These are phyloP conservation scores for Fusarium sambucinum DNA, from an alignment of 2,329 filamentous ascomycete species.

Conservation along the genomic window DNA sequence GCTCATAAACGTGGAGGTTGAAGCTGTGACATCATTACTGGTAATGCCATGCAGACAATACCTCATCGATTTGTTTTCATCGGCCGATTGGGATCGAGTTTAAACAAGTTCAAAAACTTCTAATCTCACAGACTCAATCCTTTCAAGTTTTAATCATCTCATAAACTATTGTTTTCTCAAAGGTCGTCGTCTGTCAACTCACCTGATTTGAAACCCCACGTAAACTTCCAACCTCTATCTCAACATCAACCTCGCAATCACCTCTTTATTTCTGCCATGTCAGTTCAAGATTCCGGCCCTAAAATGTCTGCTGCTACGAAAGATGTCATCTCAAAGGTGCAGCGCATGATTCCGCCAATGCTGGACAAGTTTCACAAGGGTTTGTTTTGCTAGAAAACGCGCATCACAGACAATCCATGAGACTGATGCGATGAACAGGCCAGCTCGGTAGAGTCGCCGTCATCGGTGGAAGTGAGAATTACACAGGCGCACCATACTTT, in stretches of 20 bases:
- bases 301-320: slow-evolving; percentile 78
- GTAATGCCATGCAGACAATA: slow-evolving; percentile 29
- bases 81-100: slow-evolving; percentile 17
- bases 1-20: slow-evolving; percentile 2
- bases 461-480: slow-evolving; percentile 94
- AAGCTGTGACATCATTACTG: slow-evolving; percentile 39
- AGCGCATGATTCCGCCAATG: slow-evolving; percentile 94
- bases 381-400: slow-evolving; percentile 52
- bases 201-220: slow-evolving; percentile 4
- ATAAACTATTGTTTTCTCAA: background rate
- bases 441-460: slow-evolving; percentile 93
- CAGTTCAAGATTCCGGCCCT: slow-evolving; percentile 41
- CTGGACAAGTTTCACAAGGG: slow-evolving; percentile 97
- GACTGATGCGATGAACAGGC: slow-evolving; percentile 65
- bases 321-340: slow-evolving; percentile 82
- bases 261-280: slow-evolving; percentile 39
- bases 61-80: slow-evolving; percentile 25
- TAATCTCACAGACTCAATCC: background rate
- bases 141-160: background rate
- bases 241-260: slow-evolving; percentile 6
- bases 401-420: slow-evolving; percentile 2
- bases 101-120: background rate
- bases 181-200: background rate
- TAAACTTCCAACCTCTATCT: slow-evolving; percentile 1
- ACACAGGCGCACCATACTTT: slow-evolving; percentile 97